Base-by-base conservation (phyloP, 495 filamentous ascomycete genomes). In the Hapsidospora chrysogenum region DNA sequence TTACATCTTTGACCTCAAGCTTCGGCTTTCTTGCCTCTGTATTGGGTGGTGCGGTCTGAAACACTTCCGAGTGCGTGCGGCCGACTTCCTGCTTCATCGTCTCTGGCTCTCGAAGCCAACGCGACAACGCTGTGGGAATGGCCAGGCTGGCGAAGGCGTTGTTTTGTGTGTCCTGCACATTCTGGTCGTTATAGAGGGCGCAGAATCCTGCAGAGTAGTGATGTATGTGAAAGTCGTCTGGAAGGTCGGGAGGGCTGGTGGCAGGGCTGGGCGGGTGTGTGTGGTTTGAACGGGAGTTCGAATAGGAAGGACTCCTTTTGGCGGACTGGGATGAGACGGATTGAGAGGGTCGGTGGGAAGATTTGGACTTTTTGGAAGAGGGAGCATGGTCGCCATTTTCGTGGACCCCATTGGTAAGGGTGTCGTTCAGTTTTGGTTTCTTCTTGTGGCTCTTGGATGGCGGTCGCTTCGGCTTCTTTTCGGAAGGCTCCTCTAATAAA, bases 381-480 rank as follows among this genome's bases (percentile, higher is more conserved):
- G 43, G 44, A 1, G 44, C 29, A 19, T 49, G 47, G 25, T 50
- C 44, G 20, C 26, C 28, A 32, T 63, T 51, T 46, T 60, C 58
- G 25, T 37, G 33, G 35, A 62, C 45, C 37, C 66, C 62, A 49
- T 63, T 74, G 60, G 55, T 47, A 46, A 70, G 50, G 35, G 68
- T 34, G 29, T 70, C 61, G 11, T 59, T 55, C 29, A 58, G 58
- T 49, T 66, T 72, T 36, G 61, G 44, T 50, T 82, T 86, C 57
- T 82, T 85, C 58, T 79, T 85, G 36, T 78, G 74, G 50, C 64
- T 73, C 52, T 84, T 85, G 14, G 73, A 51, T 9, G 72, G 63
- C 14, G 70, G 64, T 23, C 78, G 75, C 53, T 83, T 92, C 23
- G 67, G 41, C 42, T 77, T 78, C 56, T 72, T 74, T 41, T 64